Base-by-base conservation (phyloP, 371 early-diverging fungal species). In the Rhizopus microsporus region DNA sequence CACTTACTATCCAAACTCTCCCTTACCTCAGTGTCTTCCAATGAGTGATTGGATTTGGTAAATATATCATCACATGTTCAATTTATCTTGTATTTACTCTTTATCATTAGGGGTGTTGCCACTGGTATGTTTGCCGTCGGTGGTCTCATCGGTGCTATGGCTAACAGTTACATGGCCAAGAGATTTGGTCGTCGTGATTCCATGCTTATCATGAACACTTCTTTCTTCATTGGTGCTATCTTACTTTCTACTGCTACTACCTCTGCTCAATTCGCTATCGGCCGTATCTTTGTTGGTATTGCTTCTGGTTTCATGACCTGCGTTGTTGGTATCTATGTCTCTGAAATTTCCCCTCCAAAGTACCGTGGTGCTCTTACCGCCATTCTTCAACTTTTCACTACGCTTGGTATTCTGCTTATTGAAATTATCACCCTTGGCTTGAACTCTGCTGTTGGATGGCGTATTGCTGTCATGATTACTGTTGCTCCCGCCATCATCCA, bases 241-340 rank as follows among this genome's bases (percentile, higher is more conserved):
- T 65, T 88, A 2, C 73, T 92, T 16, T 77, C 83, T 23, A 59
- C 82, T 29, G 71, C 88, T 7, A 82, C 81, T 8, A 77, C 81
- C 4, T 68, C 77, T 49, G 83, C 71, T 16, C 85, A 86, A 62
- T 86, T 94, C 53, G 84, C 83, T 49, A 38, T 90, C 47, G 96
- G 93, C 0, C 87, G 98, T 54, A 77, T 96, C 60, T 62, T 94
- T 37, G 78, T 86, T 46, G 98, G 98, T 51, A 67, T 92, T 51
- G 95, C 86, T 6, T 81, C 88, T 39, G 97, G 96, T 16, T 75
- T 90, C 7, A 85, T 88, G 53, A 88, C 93, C 39, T 89, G 85
- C 33, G 86, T 85, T 9, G 88, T 92, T 5, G 85, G 93, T 4
- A 82, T 86, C 29, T 96, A 95, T 59, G 81, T 96, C 38, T 84